Evolutionary conservation across 306 rosid species (phyloP), one percentile per base, ranked within the genome.

Genomic region (Rubus parviflorus): DNA sequence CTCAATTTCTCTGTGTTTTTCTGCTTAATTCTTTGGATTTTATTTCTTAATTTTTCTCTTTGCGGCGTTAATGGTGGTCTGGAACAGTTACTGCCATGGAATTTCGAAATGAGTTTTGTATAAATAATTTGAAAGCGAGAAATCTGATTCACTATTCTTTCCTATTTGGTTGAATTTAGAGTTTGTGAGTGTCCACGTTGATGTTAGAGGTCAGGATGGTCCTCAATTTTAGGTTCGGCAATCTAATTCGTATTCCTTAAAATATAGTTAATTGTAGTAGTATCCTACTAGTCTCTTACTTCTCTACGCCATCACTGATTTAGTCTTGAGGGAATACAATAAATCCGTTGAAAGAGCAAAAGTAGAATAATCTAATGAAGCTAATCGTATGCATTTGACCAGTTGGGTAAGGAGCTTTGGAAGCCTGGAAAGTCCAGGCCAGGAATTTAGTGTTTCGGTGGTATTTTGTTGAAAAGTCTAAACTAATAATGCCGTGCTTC

Each of bases 361-460:
- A 51, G 53, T 13, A 70, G 61, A 38, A 37, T 22, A 38, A n/a
- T 53, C 23, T n/a, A 35, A 25, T 0, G 48, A 38, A n/a, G n/a
- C 64, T 37, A n/a, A 30, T 30, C 2, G 17, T 20, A 12, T 5
- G 30, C 20, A 22, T 54, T 79, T 81, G 74, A 81, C 86, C 75
- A 37, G 61, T 16, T 74, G 82, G 61, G 17, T 23, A n/a, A 76
- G 46, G 56, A 51, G 64, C 43, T 69, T 37, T 61, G 81, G 45
- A 37, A 37, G 68, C 40, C 68, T 60, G n/a, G 56, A 23, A 16
- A 3, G 25, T 74, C 54, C 35, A 20, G 41, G 16, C 30, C 12
- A 60, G 57, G 43, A 58, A 74, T 60, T 16, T 53, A 64, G 49
- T 75, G 76, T 70, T 71, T 74, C 76, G 83, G 68, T 23, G 53